Base-by-base conservation (phyloP, 164 flowering plant species). In the Pachysandra terminalis region DNA sequence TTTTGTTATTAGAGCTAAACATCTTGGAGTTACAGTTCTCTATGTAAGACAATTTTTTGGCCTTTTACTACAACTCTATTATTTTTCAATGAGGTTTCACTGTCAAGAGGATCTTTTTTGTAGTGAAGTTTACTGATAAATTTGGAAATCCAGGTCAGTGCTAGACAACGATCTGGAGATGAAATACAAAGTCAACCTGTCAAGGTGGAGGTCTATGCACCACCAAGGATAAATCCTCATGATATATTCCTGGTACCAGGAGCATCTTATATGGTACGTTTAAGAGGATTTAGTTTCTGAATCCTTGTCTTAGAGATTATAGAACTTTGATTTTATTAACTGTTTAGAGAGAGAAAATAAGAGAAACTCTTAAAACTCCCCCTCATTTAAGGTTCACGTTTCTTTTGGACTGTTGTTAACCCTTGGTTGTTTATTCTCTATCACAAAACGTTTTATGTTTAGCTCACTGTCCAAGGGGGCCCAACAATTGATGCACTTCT, bases 171-270 rank as follows among this genome's bases (percentile, higher is more conserved):
- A 61, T 86, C 92, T 69, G 97, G 98, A 65, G 80, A 71, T 76
- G 92, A 90, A 79, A 78, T 95, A 56, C 49, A 73, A 56, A 95
- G 96, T 68, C 83, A 86, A 75, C 73, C 71, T 37, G 74, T 95
- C 51, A 82, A 77, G 77, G 83, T 92, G 65, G 97, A 95, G 84
- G 96, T 95, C 21, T 95, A 90, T 83, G 86, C 87, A 55, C 88
- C 89, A 22, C 93, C 88, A 37, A 78, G 67, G 58, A 75, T 95
- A 60, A 83, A 82, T 65, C 98, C 98, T 16, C 71, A 68, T 27
- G 78, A 83, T 60, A 81, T 95, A 65, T 87, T 82, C 74, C 86
- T 95, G 64, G 90, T 78, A 51, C 98, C 96, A 10, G 97, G 98
- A 71, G 93, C 98, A 72, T 83, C 92, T 32, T 95, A 81, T 72